Evolutionary conservation across 352 stramenopile genomes (phyloP).

Genomic region (Phytophthora pini): DNA sequence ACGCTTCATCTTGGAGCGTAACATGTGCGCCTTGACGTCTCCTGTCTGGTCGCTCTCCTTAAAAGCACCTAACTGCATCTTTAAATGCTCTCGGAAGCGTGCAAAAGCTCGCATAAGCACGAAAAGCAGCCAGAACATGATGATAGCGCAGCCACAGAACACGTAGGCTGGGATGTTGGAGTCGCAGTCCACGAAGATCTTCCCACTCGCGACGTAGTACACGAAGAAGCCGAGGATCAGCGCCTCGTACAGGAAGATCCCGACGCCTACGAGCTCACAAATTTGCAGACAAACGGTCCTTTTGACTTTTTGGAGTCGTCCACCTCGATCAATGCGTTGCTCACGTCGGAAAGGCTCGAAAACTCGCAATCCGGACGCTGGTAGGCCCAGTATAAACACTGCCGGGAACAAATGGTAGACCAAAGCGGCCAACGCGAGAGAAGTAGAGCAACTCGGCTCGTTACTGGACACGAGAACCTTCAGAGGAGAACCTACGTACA

Average conservation of each 20-base stretch:
- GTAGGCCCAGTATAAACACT: conserved; percentile 67
- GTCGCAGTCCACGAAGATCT: conserved; percentile 62
- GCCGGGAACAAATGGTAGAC: conserved; percentile 76
- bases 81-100: conserved; percentile 83
- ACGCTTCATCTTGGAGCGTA: conserved; percentile 61
- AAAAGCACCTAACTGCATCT: conserved; percentile 86
- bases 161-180: conserved; percentile 52
- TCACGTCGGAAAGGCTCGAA: conserved; percentile 83
- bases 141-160: conserved; percentile 47
- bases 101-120: conserved; percentile 75
- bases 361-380: conserved; percentile 60
- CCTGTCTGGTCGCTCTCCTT: conserved; percentile 85
- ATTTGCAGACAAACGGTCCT: conserved; percentile 79
- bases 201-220: conserved; percentile 62
- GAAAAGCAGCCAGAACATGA: conserved; percentile 73
- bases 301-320: conserved; percentile 79
- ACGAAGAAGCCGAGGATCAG: conserved; percentile 57
- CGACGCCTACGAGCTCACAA: conserved; percentile 72
- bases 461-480: conserved; percentile 46
- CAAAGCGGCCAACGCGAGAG: conserved; percentile 61
- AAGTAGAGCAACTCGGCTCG: conserved; percentile 53
- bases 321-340: conserved; percentile 61
- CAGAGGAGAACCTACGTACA: conserved; percentile 60
- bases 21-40: conserved; percentile 73
- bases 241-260: conserved; percentile 59